Evolutionary conservation across 2,329 filamentous ascomycete species (phyloP).

Genomic region (Fusarium protoensiforme): DNA sequence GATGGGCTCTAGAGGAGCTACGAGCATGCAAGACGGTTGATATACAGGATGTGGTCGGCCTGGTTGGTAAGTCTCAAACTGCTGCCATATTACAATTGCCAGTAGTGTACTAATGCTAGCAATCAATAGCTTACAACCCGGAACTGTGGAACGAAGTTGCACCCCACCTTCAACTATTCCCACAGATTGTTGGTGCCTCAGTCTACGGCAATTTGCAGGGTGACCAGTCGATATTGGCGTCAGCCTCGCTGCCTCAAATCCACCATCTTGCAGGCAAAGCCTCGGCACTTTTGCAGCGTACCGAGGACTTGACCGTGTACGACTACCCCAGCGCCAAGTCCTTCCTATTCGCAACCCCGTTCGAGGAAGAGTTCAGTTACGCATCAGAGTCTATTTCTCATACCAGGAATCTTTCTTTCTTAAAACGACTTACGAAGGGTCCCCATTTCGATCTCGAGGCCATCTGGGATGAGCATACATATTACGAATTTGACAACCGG

Average conservation of each 20-base stretch:
- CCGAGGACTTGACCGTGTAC: slow-evolving; percentile 45
- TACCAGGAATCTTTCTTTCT: slow-evolving; percentile 71
- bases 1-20: slow-evolving; percentile 18
- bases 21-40: slow-evolving; percentile 1
- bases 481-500: slow-evolving; percentile 75
- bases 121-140: slow-evolving; percentile 13
- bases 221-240: neutral
- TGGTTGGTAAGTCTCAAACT: slow-evolving; percentile 46
- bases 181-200: slow-evolving; percentile 34
- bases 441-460: slow-evolving; percentile 78
- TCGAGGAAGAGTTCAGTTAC: slow-evolving; percentile 61
- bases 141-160: slow-evolving; percentile 34
- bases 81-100: fast-evolving
- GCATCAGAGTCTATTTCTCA: slow-evolving; percentile 71
- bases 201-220: slow-evolving; percentile 30
- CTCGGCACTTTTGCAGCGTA: neutral
- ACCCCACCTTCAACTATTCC: slow-evolving; percentile 21
- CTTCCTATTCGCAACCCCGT: slow-evolving; percentile 59
- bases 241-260: slow-evolving; percentile 16
- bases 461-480: slow-evolving; percentile 82
- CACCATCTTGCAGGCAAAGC: slow-evolving; percentile 27
- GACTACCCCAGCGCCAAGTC: slow-evolving; percentile 51
- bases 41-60: slow-evolving; percentile 43
- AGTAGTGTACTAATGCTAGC: neutral
- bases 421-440: slow-evolving; percentile 66